phyloP scores from a whole-genome alignment of 495 filamentous ascomycete genomes.

The Neurospora sp. region DNA sequence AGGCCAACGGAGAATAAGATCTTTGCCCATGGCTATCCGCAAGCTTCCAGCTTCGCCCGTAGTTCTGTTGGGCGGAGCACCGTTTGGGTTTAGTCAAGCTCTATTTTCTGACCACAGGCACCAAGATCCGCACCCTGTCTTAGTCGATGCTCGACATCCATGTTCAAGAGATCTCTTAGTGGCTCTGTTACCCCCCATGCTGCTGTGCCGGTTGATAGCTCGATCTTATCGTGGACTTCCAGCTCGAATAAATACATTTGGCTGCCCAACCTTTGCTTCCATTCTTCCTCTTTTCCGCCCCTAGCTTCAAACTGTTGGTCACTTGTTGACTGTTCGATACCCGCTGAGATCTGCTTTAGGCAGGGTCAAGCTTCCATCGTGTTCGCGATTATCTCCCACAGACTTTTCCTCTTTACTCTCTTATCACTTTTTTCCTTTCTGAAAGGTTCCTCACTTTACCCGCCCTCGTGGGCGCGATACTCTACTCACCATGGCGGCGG shows the following conservation, averaged over 20 bases:
- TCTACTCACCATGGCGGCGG: constrained; percentile 6
- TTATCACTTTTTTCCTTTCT: neutral
- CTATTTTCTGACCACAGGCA: neutral
- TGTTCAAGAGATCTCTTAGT: neutral
- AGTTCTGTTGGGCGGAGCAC: neutral
- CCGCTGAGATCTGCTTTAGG: constrained; percentile 2
- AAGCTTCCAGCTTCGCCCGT: neutral
- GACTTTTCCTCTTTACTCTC: neutral
- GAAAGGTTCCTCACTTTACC: neutral
- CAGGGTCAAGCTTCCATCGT: constrained; percentile 1
- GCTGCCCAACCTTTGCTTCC: neutral
- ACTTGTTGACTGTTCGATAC: constrained; percentile 4
- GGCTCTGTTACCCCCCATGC: constrained; percentile 1
- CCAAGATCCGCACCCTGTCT: neutral
- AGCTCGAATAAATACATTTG: constrained; percentile 6
- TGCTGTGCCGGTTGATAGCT: neutral
- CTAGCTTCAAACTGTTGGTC: neutral
- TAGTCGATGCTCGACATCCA: neutral
- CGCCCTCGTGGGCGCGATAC: constrained; percentile 10
- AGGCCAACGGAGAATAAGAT: neutral
- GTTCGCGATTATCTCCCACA: neutral
- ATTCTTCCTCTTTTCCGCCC: constrained; percentile 1
- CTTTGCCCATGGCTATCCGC: neutral
- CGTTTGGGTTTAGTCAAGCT: neutral
- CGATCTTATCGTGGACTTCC: neutral